A percentile compares a stretch with the other conserved stretches of the same genome.
Conservation (phyloP, 495 filamentous ascomycete species). For the Rusavskia elegans region DNA sequence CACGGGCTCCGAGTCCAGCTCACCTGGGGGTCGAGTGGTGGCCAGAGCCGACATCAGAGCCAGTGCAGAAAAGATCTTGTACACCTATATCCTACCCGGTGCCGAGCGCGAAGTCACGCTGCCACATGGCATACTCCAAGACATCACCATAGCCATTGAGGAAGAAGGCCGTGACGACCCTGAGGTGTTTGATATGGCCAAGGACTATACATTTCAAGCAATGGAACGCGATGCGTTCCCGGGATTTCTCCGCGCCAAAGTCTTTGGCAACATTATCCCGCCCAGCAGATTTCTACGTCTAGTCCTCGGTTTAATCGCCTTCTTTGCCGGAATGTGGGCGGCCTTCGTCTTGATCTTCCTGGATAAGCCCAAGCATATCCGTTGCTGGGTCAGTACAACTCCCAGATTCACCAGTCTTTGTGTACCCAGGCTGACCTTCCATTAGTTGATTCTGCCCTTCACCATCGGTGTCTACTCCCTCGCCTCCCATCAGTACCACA, state of each 20-base stretch:
- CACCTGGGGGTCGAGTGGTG: slow-evolving; percentile 62
- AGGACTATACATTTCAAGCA: slow-evolving; percentile 98
- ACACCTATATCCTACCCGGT: slow-evolving; percentile 82
- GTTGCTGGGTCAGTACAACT: slow-evolving; percentile 61
- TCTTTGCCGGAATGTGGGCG: slow-evolving; percentile 89
- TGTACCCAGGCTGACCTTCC: neutral
- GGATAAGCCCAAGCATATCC: slow-evolving; percentile 51
- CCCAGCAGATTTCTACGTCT: slow-evolving; percentile 69
- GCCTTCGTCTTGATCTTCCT: slow-evolving; percentile 87
- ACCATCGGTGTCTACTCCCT: slow-evolving; percentile 77
- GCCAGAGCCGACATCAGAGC: slow-evolving; percentile 73
- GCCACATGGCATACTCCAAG: slow-evolving; percentile 66
- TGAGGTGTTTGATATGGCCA: slow-evolving; percentile 90
- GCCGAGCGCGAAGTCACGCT: slow-evolving; percentile 91
- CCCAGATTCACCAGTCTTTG: neutral
- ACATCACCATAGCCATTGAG: slow-evolving; percentile 72
- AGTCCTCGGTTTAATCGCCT: slow-evolving; percentile 66
- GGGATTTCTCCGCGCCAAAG: slow-evolving; percentile 86
- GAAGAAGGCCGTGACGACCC: slow-evolving; percentile 84
- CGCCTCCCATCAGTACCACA: slow-evolving; percentile 78
- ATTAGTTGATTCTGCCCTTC: slow-evolving; percentile 82
- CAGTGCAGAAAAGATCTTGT: slow-evolving; percentile 93
- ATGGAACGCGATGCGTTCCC: slow-evolving; percentile 99
- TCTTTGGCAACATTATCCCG: slow-evolving; percentile 85
- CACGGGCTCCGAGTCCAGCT: slow-evolving; percentile 46